These are phyloP conservation scores for Trichodelitschia bisporula DNA, from an alignment of 495 filamentous ascomycete species.

Conservation along the genomic window DNA sequence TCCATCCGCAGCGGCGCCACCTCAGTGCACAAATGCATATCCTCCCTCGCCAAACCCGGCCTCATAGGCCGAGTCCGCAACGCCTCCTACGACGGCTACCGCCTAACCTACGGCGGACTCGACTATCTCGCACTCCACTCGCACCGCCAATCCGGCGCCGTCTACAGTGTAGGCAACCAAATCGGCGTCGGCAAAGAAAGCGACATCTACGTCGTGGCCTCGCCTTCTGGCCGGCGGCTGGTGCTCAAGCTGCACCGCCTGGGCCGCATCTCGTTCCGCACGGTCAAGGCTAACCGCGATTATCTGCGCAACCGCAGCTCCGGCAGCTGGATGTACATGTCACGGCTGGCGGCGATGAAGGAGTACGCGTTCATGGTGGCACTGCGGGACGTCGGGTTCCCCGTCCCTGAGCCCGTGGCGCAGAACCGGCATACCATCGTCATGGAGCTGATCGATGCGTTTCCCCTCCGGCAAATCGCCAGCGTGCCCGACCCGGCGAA, in stretches of 20 bases:
- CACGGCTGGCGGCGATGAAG: constrained; percentile 68
- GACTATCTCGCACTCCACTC: constrained; percentile 90
- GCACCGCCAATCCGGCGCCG: constrained; percentile 45
- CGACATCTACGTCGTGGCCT: constrained; percentile 82
- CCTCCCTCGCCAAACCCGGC: constrained; percentile 71
- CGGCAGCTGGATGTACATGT: constrained; percentile 94
- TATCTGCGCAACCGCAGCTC: constrained; percentile 64
- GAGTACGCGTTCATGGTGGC: constrained; percentile 86
- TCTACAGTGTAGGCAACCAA: constrained; percentile 85
- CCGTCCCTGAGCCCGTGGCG: constrained; percentile 63
- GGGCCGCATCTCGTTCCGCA: constrained; percentile 88
- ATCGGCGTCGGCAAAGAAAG: constrained; percentile 94
- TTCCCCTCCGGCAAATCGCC: constrained; percentile 67
- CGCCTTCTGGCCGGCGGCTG: constrained; percentile 27
- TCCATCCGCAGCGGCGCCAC: constrained; percentile 50
- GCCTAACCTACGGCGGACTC: constrained; percentile 85
- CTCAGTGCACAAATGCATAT: constrained; percentile 72
- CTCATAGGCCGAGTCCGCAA: constrained; percentile 86
- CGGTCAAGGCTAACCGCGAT: constrained; percentile 84
- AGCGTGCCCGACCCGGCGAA: constrained; percentile 42
- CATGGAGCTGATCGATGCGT: constrained; percentile 76
- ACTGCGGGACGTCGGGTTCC: constrained; percentile 56
- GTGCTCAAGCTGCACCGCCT: constrained; percentile 88
- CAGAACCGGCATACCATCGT: constrained; percentile 87
- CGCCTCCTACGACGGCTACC: constrained; percentile 93